Evolutionary conservation across 495 filamentous ascomycete species (phyloP).

Genomic region (Saxophila tyrrhenica): DNA sequence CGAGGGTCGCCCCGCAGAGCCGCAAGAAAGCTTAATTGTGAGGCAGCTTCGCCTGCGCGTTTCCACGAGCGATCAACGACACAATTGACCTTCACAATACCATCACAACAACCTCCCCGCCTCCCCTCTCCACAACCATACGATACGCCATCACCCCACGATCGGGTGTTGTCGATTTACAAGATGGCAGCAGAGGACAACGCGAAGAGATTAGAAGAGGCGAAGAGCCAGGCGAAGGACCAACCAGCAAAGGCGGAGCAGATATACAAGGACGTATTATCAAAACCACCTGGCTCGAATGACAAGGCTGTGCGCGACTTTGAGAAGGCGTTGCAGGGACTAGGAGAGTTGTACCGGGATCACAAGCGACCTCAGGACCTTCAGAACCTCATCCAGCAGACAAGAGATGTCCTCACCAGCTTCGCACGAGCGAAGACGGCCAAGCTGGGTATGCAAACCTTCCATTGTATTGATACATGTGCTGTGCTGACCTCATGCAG

Average conservation of each 20-base stretch:
- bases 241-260: conserved; percentile 69
- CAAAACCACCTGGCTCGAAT: conserved; percentile 67
- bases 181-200: conserved; percentile 42
- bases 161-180: too few relatives aligned
- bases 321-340: conserved; percentile 66
- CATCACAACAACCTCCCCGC: not conserved
- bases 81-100: not conserved
- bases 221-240: conserved; percentile 66
- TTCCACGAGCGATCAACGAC: not conserved
- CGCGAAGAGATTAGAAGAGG: conserved; percentile 63
- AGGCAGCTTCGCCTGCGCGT: not conserved
- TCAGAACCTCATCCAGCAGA: conserved; percentile 80
- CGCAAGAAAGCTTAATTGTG: not conserved
- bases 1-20: conserved; percentile 2
- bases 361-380: conserved; percentile 70
- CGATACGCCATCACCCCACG: too few relatives aligned
- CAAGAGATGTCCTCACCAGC: conserved; percentile 78
- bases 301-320: conserved; percentile 81
- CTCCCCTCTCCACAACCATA: not conserved
- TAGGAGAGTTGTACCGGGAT: conserved; percentile 89
- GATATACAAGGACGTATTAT: conserved; percentile 79
- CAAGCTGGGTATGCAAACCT: conserved; percentile 65
- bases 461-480: not conserved
- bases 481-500: conserved; percentile 35
- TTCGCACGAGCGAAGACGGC: conserved; percentile 99